Evolutionary conservation across 164 flowering plant species (phyloP), one percentile per base, ranked within the genome.

Genomic region (Stephania cephalantha): DNA sequence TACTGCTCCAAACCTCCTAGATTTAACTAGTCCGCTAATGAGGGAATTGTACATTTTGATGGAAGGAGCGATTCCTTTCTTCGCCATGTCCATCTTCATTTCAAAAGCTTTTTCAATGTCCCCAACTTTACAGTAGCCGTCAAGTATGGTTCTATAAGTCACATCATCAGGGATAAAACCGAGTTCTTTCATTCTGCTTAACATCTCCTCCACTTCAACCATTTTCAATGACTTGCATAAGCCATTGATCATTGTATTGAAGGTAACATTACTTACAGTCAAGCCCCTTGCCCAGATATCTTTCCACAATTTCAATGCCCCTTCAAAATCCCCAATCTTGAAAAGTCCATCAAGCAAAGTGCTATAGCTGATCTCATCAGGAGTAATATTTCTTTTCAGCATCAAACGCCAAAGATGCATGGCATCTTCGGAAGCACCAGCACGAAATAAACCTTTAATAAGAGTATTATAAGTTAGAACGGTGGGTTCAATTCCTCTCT

Each of bases 11-110:
- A 75, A 69, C 69, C 84, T 85, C 68, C 79, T 74, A 35, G 83
- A 83, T 73, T 73, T 86, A 74, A 90, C 89, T 58, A 83, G 80
- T 69, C 90, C 97, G 74, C 31, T 46, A 71, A 93, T 85, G 65
- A 93, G 90, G 77, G 91, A 87, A 85, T 94, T 94, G 72, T 85
- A 90, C 85, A 88, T 87, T 78, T 91, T 90, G 73, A 87, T 75
- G 58, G 89, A 83, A 75, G 85, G 79, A 71, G 83, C 50, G 73
- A 87, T 79, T 53, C 79, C 86, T 74, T 80, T 79, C 76, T 42
- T 83, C 78, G 87, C 91, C 90, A 91, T 88, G 46, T 71, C 58
- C 71, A 78, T 82, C 80, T 89, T 92, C 65, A 91, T 75, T 80
- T 73, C 46, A 30, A 90, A 79, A 80, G 95, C 97, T 76, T 82